Percentiles rank a stretch among this genome's conserved stretches.
These are phyloP conservation scores for Solanum bulbocastanum DNA, from an alignment of 257 asterid genomes.

Conservation along the genomic window DNA sequence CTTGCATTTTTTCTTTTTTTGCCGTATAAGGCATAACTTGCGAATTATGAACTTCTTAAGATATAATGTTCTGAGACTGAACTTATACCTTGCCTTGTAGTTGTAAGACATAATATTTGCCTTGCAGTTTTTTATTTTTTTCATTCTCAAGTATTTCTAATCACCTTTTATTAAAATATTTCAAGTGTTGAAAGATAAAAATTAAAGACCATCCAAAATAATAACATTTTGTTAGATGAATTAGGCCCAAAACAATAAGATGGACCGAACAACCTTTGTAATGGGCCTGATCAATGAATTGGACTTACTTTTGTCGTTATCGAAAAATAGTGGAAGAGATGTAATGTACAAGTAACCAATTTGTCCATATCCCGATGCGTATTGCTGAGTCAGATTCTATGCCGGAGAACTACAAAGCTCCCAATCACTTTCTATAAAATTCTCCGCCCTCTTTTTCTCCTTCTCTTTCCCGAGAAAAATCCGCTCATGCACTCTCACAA, in stretches of 20 bases:
- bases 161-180: too few species aligned
- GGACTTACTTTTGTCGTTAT: background rate
- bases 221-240: background rate
- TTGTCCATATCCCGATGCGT: conserved; percentile 6
- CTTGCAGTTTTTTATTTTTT: too few species aligned
- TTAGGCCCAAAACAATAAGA: background rate
- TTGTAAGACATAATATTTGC: too few species aligned
- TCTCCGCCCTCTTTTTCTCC: background rate
- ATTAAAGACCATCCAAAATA: too few species aligned
- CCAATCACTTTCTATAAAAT: conserved; percentile 1
- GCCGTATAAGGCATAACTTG: background rate
- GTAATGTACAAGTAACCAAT: background rate
- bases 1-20: background rate
- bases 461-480: background rate
- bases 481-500: background rate
- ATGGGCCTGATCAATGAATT: background rate
- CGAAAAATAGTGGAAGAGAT: background rate
- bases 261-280: background rate
- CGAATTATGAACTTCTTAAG: background rate
- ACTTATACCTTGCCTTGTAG: background rate
- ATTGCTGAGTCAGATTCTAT: conserved; percentile 20
- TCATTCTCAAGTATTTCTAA: too few species aligned
- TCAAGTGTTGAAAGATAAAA: background rate
- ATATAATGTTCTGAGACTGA: background rate
- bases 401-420: background rate